Base-by-base conservation (phyloP, 1,139 yeast species). In the Williopsis jadinii region DNA sequence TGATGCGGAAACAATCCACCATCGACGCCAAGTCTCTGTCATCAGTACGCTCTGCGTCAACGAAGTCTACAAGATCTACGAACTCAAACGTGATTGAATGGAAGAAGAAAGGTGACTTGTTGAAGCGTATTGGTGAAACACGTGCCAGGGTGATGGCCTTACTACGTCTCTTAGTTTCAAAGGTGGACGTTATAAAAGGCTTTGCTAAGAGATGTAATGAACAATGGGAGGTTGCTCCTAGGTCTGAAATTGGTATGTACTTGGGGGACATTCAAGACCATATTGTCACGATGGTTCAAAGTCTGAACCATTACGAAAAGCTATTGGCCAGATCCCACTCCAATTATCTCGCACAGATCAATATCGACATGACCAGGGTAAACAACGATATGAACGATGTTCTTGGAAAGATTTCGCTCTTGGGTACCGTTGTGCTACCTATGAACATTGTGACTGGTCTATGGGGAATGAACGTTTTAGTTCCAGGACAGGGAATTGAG, bases 381-480 rank as follows among this genome's bases (percentile, higher is more conserved):
- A 92, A 90, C 63, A 92, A 92, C 56, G 97, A 90, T 54, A 90
- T 95, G 74, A 92, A 92, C 61, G 97, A 92, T 58, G 96, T 90
- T 4, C 73, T 92, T 56, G 95, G 97, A 3, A 86, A 90, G 59
- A 86, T 92, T 43, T 87, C 97, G 8, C 83, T 92, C 34, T 67
- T 92, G 48, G 98, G 98, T 72, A 88, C 97, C 0, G 85, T 92
- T 46, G 95, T 92, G 9, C 68, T 92, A 46, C 98, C 98, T 3
- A 77, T 92, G 73, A 92, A 92, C 59, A 86, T 92, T 43, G 82
- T 92, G 24, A 92, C 98, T 1, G 98, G 98, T 28, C 68, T 92
- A 41, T 92, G 97, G 97, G 98, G 98, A 46, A 92, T 92, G 98
- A 92, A 92, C 66, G 95, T 95, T 50, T 53, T 85, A 10, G 97